These are phyloP conservation scores for Acanthamoeba lenticulata DNA, from an alignment of 208 protist genomes.

Conservation along the genomic window DNA sequence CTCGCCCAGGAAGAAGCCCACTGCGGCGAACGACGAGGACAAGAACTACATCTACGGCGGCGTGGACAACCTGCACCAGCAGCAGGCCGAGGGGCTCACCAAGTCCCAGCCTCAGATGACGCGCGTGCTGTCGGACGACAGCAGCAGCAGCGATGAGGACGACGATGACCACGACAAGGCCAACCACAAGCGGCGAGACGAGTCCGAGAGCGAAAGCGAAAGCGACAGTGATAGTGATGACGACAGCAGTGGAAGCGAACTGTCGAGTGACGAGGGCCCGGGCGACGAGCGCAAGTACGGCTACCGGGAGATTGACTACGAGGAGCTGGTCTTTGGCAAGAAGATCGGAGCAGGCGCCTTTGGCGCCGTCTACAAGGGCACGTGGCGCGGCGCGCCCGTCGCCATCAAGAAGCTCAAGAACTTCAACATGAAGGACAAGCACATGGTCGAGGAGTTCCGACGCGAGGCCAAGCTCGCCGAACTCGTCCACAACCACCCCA, in stretches of 20 bases:
- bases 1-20: neutral
- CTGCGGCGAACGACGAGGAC: neutral
- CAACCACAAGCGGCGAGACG: neutral
- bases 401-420: constrained; percentile 50
- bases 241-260: neutral
- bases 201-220: neutral
- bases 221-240: neutral
- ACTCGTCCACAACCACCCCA: constrained; percentile 30
- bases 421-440: constrained; percentile 33
- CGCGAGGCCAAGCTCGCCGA: constrained; percentile 36
- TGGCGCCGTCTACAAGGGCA: constrained; percentile 36
- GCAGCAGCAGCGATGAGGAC: neutral
- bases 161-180: too few relatives aligned
- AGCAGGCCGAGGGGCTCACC: neutral
- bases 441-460: constrained; percentile 35
- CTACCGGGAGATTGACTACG: constrained; percentile 41
- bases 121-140: neutral
- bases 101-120: neutral
- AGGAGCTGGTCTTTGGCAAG: constrained; percentile 35
- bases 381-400: constrained; percentile 30
- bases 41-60: constrained; percentile 30
- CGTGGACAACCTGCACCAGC: neutral
- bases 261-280: constrained; percentile 15
- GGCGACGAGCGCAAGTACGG: constrained; percentile 34
- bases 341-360: constrained; percentile 42